These are phyloP conservation scores for Tolypocladium cylindrosporum DNA, from an alignment of 2,329 filamentous ascomycete genomes.

Conservation along the genomic window DNA sequence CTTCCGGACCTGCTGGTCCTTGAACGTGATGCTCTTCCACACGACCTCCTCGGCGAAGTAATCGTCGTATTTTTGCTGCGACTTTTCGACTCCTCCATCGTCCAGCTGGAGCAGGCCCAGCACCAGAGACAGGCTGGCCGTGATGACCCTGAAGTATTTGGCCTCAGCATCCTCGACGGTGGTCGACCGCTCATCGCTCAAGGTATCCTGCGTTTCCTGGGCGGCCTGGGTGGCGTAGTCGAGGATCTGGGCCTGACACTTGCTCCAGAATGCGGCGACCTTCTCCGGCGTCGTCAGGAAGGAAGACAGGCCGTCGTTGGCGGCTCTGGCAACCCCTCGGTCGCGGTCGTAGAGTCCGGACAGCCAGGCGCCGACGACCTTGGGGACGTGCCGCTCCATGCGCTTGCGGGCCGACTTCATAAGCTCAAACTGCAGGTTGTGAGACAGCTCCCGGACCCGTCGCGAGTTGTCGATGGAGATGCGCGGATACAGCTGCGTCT, in stretches of 20 bases:
- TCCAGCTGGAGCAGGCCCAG: conserved; percentile 40
- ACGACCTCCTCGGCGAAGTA: conserved; percentile 58
- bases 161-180: conserved; percentile 75
- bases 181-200: conserved; percentile 83
- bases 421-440: conserved; percentile 58
- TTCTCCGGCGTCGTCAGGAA: conserved; percentile 79
- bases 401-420: conserved; percentile 63
- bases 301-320: conserved; percentile 61
- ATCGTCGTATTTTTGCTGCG: conserved; percentile 50
- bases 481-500: conserved; percentile 81
- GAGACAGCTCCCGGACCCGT: conserved; percentile 78
- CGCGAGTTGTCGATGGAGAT: conserved; percentile 83
- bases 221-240: conserved; percentile 74
- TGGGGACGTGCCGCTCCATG: conserved; percentile 69
- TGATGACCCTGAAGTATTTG: conserved; percentile 71
- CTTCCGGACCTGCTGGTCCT: conserved; percentile 43
- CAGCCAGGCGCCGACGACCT: conserved; percentile 80
- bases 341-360: conserved; percentile 84
- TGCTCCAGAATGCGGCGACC: conserved; percentile 62
- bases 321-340: conserved; percentile 63
- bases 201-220: conserved; percentile 66
- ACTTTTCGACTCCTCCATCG: conserved; percentile 45
- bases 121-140: conserved; percentile 44
- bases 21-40: conserved; percentile 56
- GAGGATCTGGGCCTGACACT: conserved; percentile 71